Conservation (phyloP, 306 rosid species). For the Rosa persica region DNA sequence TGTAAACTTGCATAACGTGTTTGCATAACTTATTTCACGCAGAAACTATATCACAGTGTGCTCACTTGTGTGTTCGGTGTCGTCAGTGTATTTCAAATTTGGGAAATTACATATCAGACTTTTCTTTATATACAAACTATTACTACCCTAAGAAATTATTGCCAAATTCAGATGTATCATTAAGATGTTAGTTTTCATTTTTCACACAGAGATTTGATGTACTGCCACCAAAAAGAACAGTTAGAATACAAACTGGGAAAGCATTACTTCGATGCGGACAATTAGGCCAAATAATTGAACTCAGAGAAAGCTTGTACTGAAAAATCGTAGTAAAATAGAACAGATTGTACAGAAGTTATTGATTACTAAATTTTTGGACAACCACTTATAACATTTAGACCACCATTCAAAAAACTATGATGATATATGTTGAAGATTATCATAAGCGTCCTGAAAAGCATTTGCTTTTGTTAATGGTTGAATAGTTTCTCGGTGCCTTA, state of each 20-base stretch:
- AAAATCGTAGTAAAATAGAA: not conserved
- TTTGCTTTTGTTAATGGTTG: slow-evolving; percentile 20
- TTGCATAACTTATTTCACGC: slow-evolving; percentile 16
- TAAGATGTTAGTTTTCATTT: no score
- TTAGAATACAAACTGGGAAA: not conserved
- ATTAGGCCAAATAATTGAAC: not conserved
- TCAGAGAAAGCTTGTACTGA: not conserved
- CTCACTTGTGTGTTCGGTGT: no score
- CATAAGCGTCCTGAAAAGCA: not conserved
- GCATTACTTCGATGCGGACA: not conserved
- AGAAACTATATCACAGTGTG: no score
- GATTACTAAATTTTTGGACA: not conserved
- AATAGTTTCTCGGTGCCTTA: slow-evolving; percentile 81
- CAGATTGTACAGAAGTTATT: not conserved
- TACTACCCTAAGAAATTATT: no score
- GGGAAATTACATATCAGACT: no score
- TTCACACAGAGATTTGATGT: not conserved
- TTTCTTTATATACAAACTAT: no score
- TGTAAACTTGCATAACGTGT: no score
- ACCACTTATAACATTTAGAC: not conserved
- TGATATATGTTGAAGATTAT: not conserved
- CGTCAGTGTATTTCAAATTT: no score
- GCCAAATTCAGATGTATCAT: no score
- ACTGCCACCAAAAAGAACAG: not conserved
- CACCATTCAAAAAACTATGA: not conserved